phyloP scores from a whole-genome alignment of 2,329 filamentous ascomycete genomes.

The Penicillium sp. region DNA sequence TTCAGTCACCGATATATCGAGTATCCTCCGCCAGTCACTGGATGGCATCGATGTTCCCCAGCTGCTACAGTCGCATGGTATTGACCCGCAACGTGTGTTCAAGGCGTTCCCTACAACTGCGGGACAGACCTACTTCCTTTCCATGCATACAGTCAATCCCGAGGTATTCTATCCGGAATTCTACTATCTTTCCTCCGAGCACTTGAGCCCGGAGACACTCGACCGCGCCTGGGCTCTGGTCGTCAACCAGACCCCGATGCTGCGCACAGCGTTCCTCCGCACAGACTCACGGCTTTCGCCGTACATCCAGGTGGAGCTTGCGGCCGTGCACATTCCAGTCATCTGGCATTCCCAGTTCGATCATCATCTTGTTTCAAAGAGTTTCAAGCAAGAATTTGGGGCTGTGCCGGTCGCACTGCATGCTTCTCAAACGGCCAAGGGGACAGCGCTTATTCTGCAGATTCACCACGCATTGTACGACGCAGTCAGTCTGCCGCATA shows the following conservation, averaged over 20 bases:
- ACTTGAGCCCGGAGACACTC: slow-evolving; percentile 46
- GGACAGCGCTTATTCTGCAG: slow-evolving; percentile 51
- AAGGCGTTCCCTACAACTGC: slow-evolving; percentile 68
- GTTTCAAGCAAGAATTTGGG: slow-evolving; percentile 16
- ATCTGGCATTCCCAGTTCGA: slow-evolving; percentile 24
- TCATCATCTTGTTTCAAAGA: slow-evolving; percentile 13
- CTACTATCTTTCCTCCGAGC: slow-evolving; percentile 55
- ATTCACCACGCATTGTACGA: slow-evolving; percentile 92
- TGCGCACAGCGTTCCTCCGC: slow-evolving; percentile 68
- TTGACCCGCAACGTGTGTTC: slow-evolving; percentile 55
- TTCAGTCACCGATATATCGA: slow-evolving; percentile 18
- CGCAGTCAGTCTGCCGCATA: slow-evolving; percentile 70
- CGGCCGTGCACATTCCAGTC: slow-evolving; percentile 38
- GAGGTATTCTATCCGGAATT: slow-evolving; percentile 75
- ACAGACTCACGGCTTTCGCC: slow-evolving; percentile 51
- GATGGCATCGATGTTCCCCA: slow-evolving; percentile 39
- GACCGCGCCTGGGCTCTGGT: slow-evolving; percentile 64
- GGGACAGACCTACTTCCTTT: slow-evolving; percentile 80
- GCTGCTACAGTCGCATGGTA: slow-evolving; percentile 44
- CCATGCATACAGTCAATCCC: slow-evolving; percentile 65
- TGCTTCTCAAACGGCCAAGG: slow-evolving; percentile 30
- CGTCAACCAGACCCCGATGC: slow-evolving; percentile 58
- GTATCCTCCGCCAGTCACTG: slow-evolving; percentile 34
- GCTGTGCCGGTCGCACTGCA: slow-evolving; percentile 37
- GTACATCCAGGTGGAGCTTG: slow-evolving; percentile 65